Base-by-base conservation (phyloP, 441 rosid genomes). In the Omphalea diandra region DNA sequence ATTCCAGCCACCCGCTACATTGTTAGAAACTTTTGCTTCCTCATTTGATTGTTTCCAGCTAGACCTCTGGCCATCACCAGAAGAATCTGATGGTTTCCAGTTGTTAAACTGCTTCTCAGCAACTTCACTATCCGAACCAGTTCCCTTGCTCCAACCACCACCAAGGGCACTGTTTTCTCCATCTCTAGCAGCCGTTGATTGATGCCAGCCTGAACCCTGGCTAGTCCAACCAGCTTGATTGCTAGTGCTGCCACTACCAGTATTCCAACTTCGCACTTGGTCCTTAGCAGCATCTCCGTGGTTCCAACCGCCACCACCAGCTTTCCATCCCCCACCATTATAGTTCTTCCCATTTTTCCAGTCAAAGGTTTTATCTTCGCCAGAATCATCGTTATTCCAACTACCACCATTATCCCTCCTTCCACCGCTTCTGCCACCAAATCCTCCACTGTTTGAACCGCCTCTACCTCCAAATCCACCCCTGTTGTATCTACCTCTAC, bases 311-410 rank as follows among this genome's bases (percentile, higher is more conserved):
- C 65, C 81, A 49, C n/a, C n/a, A n/a, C 69, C 65, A 40, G 43
- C 60, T 58, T 71, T 76, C 81, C 81, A 72, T 31, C 80, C 80
- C 27, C 70, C 77, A 22, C 66, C 29, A 33, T 65, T 55, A 56
- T 62, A 68, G 26, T 65, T 57, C 18, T 22, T 69, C 47, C 67
- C 79, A 58, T 77, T 81, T 68, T 79, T 85, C 86, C 85, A 81
- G 75, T 78, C 81, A 2, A 58, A 77, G 50, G 83, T 59, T 69
- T 70, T 79, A 32, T 67, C 78, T 70, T 76, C 83, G 68, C 67
- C 69, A 14, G 74, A 78, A 68, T 66, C 73, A 41, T 76, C 57
- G 3, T 32, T 73, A 62, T 68, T 83, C 77, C 84, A 79, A 57
- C 70, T 43, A 41, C 76, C 55, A 52, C n/a, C n/a, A n/a, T 60